Conservation (phyloP, 257 asterid species). For the Ophiorrhiza pumila region DNA sequence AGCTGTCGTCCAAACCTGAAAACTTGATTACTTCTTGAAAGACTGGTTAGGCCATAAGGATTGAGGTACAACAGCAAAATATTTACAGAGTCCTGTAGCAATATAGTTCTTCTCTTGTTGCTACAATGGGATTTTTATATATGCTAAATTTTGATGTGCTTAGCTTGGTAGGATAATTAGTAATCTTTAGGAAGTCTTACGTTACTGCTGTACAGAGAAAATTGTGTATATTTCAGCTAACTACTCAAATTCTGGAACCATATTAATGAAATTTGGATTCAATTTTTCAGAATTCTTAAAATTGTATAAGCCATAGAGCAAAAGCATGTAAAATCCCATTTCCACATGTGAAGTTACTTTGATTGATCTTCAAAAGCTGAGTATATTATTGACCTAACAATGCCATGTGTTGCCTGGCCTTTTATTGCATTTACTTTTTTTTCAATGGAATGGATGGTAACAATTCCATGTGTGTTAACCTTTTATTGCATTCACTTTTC, state of each 20-base stretch:
- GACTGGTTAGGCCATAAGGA: not conserved
- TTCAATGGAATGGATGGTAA: no score
- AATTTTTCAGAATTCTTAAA: not conserved
- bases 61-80: not conserved
- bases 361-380: not conserved
- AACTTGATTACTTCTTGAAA: not conserved
- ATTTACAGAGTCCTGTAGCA: not conserved
- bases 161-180: conserved; percentile 10
- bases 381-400: no score
- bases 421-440: no score
- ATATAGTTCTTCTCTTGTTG: not conserved
- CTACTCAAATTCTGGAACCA: not conserved
- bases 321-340: not conserved
- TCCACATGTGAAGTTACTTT: not conserved
- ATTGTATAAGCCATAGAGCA: not conserved
- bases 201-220: conserved; percentile 20
- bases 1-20: not conserved
- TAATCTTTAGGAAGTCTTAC: conserved; percentile 5
- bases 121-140: not conserved
- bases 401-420: no score
- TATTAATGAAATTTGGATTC: conserved; percentile 14
- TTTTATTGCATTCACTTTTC: not conserved
- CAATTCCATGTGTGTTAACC: no score
- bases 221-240: conserved; percentile 23
- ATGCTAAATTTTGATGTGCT: conserved; percentile 13